Percentiles rank a stretch among this genome's conserved stretches.
These are phyloP conservation scores for Rugosomyces carneus DNA, from an alignment of 1,284 basidiomycete genomes.

Conservation along the genomic window DNA sequence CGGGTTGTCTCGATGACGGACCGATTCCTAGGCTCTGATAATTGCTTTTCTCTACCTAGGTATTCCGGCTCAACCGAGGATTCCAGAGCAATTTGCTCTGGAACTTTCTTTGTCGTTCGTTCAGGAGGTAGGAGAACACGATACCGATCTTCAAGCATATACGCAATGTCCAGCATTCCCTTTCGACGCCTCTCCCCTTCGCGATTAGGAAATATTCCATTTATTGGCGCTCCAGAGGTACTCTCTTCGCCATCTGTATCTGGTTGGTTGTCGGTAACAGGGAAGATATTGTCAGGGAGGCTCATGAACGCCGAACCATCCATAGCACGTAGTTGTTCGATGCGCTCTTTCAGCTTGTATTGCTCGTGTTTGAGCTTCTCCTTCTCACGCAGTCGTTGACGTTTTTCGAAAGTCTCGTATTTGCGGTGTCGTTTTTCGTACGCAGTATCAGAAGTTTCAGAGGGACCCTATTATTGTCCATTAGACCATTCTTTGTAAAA, in stretches of 20 bases:
- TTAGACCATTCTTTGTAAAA: neutral
- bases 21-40: constrained; percentile 8
- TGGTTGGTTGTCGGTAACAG: constrained; percentile 22
- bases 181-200: constrained; percentile 67
- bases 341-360: constrained; percentile 84
- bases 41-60: constrained; percentile 1
- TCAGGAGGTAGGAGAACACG: constrained; percentile 65
- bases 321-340: constrained; percentile 77
- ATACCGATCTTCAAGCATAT: constrained; percentile 63
- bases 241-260: constrained; percentile 22
- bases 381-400: constrained; percentile 79
- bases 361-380: constrained; percentile 88
- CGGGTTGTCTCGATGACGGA: constrained; percentile 12
- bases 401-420: constrained; percentile 83
- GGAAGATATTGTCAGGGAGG: constrained; percentile 52
- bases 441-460: constrained; percentile 79
- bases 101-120: constrained; percentile 28
- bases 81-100: constrained; percentile 11
- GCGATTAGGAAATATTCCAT: constrained; percentile 34
- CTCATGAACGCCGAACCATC: constrained; percentile 63
- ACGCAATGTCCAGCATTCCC: constrained; percentile 66
- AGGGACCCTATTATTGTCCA: constrained; percentile 36
- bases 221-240: constrained; percentile 30
- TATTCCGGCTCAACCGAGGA: constrained; percentile 12
- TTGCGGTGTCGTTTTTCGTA: constrained; percentile 83